Percentiles rank a stretch among this genome's conserved stretches.
Evolutionary conservation across 495 filamentous ascomycete genomes (phyloP).

Genomic region (Copromyces sp.): DNA sequence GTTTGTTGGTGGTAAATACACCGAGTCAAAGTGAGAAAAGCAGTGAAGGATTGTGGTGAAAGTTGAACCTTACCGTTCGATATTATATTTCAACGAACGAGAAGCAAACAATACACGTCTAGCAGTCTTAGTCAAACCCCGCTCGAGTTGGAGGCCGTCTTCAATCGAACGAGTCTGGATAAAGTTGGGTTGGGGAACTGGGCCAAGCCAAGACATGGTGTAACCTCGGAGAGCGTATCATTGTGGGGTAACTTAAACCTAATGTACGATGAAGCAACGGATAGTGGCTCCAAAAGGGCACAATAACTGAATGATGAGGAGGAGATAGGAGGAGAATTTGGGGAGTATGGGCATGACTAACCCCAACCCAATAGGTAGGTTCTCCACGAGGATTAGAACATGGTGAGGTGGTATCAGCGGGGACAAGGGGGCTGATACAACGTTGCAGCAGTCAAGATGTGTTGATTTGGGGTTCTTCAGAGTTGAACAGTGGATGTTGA

Average conservation of each 20-base stretch:
- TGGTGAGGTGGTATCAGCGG: background rate
- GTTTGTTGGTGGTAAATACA: background rate
- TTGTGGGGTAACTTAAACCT: background rate
- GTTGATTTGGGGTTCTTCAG: background rate
- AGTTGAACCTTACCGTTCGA: background rate
- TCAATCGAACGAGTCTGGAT: background rate
- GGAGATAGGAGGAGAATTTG: background rate
- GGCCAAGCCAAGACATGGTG: background rate
- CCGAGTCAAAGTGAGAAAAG: background rate
- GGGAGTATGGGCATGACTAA: background rate
- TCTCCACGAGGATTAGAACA: background rate
- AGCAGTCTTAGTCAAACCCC: background rate
- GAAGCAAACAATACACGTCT: too few species aligned
- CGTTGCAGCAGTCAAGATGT: background rate
- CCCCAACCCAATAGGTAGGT: background rate
- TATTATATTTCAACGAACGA: too few species aligned
- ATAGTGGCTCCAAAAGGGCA: background rate
- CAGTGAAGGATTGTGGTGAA: background rate
- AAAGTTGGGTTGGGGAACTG: background rate
- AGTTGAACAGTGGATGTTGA: background rate
- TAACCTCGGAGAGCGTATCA: background rate
- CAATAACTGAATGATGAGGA: background rate
- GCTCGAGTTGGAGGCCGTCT: background rate
- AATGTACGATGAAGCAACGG: background rate
- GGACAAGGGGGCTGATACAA: background rate